These are phyloP conservation scores for Tolypocladium nubicola DNA, from an alignment of 2,329 filamentous ascomycete genomes.

Conservation along the genomic window DNA sequence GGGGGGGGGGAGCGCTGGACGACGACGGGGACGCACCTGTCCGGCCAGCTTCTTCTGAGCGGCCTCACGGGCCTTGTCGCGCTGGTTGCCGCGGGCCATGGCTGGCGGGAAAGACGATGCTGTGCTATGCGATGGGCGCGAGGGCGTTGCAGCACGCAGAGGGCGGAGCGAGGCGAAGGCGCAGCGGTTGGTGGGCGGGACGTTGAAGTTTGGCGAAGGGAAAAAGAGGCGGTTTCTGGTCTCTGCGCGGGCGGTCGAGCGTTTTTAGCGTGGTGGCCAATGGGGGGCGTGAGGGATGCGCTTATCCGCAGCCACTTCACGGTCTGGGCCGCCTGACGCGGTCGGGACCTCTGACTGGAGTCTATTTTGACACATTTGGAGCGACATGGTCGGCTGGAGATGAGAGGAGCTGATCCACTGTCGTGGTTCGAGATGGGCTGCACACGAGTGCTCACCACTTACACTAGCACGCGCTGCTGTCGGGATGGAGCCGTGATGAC, in stretches of 20 bases:
- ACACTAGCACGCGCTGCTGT: neutral
- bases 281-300: neutral
- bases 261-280: neutral
- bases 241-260: neutral
- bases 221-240: neutral
- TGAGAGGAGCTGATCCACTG: neutral
- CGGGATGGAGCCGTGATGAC: neutral
- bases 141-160: neutral
- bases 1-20: too few relatives aligned
- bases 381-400: neutral
- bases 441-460: neutral
- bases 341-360: too few relatives aligned
- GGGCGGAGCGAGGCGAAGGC: neutral
- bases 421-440: neutral
- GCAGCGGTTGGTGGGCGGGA: neutral
- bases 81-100: conserved; percentile 95
- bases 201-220: neutral
- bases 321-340: neutral
- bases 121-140: neutral
- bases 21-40: conserved; percentile 23
- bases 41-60: conserved; percentile 60
- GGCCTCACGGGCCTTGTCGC: conserved; percentile 86
- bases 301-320: neutral
- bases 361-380: neutral
- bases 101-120: neutral